Evolutionary conservation across 2,329 filamentous ascomycete species (phyloP).

Genomic region (Pyrenochaeta sp.): DNA sequence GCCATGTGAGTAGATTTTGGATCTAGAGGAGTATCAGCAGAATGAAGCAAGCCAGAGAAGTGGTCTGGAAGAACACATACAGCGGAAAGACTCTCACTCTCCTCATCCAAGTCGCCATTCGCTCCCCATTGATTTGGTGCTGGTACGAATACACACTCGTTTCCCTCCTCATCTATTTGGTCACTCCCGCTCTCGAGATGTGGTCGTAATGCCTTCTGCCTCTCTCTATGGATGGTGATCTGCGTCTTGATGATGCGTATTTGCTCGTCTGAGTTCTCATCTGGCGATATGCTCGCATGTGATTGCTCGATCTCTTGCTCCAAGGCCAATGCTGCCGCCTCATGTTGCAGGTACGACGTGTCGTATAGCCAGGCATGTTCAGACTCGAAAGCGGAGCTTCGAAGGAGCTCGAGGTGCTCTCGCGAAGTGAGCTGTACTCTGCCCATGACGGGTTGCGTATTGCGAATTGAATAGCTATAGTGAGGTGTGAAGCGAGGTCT

Average conservation of each 20-base stretch:
- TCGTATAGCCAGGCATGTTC: constrained; percentile 51
- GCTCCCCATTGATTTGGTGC: constrained; percentile 51
- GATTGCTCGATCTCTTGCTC: constrained; percentile 45
- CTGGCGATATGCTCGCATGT: constrained; percentile 45
- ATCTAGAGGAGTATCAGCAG: constrained; percentile 31
- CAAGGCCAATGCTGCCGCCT: constrained; percentile 44
- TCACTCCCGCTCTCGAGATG: constrained; percentile 50
- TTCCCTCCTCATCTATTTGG: constrained; percentile 45
- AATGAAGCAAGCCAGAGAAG: background rate
- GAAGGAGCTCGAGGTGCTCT: constrained; percentile 44
- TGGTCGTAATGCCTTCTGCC: constrained; percentile 44
- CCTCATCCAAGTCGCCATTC: constrained; percentile 48
- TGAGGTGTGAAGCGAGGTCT: background rate
- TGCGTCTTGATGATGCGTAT: constrained; percentile 45
- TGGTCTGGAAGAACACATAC: constrained; percentile 28
- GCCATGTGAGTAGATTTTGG: constrained; percentile 49
- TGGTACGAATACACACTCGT: constrained; percentile 48
- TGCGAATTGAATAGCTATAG: background rate
- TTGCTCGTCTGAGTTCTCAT: constrained; percentile 48
- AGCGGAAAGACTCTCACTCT: constrained; percentile 47
- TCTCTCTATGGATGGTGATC: constrained; percentile 47
- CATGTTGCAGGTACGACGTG: constrained; percentile 46
- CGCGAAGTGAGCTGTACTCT: constrained; percentile 32
- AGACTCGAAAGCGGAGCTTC: constrained; percentile 49
- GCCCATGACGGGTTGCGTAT: constrained; percentile 33